Conservation (phyloP, 176 grass and related monocot species). For the Oropetium thomaeum region DNA sequence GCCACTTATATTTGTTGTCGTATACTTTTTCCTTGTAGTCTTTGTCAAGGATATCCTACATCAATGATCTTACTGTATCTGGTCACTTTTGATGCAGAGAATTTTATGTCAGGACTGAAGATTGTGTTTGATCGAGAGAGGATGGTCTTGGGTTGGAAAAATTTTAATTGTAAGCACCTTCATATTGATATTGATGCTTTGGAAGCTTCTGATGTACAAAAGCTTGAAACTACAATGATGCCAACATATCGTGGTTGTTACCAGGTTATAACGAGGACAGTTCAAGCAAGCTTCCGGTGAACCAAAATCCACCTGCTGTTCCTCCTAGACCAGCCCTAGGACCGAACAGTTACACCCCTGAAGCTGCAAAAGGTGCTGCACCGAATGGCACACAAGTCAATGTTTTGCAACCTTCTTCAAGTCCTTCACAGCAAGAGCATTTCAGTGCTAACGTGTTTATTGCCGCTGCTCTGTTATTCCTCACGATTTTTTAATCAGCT, state of each 20-base stretch:
- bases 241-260: neutral
- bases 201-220: neutral
- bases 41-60: neutral
- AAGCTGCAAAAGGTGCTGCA: slow-evolving; percentile 33
- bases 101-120: slow-evolving; percentile 76
- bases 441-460: slow-evolving; percentile 7
- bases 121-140: slow-evolving; percentile 83
- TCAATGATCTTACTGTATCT: neutral
- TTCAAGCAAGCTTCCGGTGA: slow-evolving; percentile 42
- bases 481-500: slow-evolving; percentile 41
- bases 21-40: neutral
- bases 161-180: slow-evolving; percentile 63
- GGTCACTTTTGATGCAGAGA: slow-evolving; percentile 58
- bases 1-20: neutral
- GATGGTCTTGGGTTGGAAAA: slow-evolving; percentile 72
- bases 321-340: slow-evolving; percentile 30
- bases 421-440: slow-evolving; percentile 11
- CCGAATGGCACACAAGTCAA: slow-evolving; percentile 34
- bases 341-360: slow-evolving; percentile 41
- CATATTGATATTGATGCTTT: neutral
- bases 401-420: slow-evolving; percentile 13
- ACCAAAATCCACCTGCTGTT: slow-evolving; percentile 30
- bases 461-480: slow-evolving; percentile 14
- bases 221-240: neutral
- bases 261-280: slow-evolving; percentile 49